Base-by-base conservation (phyloP, 2,329 filamentous ascomycete genomes). In the Cladophialophora bantiana region DNA sequence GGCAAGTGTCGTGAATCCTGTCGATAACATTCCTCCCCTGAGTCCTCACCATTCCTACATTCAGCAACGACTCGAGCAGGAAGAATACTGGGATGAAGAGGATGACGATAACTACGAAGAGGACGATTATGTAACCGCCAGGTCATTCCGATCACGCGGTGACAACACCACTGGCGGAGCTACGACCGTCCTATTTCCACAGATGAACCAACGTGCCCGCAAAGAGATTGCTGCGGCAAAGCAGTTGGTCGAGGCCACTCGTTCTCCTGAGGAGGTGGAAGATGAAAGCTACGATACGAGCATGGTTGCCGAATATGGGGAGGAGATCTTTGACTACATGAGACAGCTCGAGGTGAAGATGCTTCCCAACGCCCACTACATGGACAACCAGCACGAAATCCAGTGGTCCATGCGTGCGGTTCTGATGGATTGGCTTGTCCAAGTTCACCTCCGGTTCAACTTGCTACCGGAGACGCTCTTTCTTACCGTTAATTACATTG, bases 371-470 rank as follows among this genome's bases (percentile, higher is more conserved):
- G 85, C 93, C 3, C 88, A 95, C 77, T 99, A 99, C 83, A 99
- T 99, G 94, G 93, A 97, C 69, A 89, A 91, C 72, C 95, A 99
- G 78, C 89, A 90, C n/a, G 94, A 98, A 79, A 96, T 99, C 65
- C 92, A 97, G 77, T 99, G 95, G 95, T 97, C 94, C 2, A 99
- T 98, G 95, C 92, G 95, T 55, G 90, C 93, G 5, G 93, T 98
- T 26, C 85, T 99, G 62, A 96, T 99, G 89, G 95, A 98, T 79
- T 99, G 95, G 95, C 85, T 99, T 52, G 91, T 98, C 55, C 94
- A 99, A 78, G 95, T 99, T 35, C 95, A 99, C 78, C 88, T 90
- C 73, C 92, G 95, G 40, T 99, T 99, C 81, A 88, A 86, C 40
- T 86, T 99, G 34, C 87, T 98, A 7, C 94, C 94, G 0, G 95